Percentiles rank a stretch among this genome's conserved stretches.
These are phyloP conservation scores for Sugiyamaella paludigena DNA, from an alignment of 1,139 yeast genomes.

Conservation along the genomic window DNA sequence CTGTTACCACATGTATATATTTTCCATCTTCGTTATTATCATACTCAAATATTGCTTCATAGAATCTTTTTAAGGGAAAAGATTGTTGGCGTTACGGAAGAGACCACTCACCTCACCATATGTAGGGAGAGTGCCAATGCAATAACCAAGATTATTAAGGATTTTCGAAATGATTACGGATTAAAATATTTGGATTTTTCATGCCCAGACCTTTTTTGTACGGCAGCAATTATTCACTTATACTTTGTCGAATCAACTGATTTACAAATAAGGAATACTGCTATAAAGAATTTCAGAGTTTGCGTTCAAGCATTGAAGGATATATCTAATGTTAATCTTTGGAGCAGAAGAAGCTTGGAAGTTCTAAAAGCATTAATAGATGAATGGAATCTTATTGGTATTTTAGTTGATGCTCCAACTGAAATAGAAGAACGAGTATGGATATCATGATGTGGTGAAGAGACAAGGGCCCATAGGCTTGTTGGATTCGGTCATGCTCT, in stretches of 20 bases:
- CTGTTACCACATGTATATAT: slow-evolving; percentile 17
- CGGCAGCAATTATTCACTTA: slow-evolving; percentile 19
- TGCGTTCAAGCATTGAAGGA: not conserved
- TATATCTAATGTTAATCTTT: not conserved
- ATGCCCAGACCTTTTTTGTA: slow-evolving; percentile 15
- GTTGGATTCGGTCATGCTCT: too few species aligned
- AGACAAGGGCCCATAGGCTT: too few species aligned
- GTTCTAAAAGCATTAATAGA: not conserved
- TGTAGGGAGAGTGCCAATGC: slow-evolving; percentile 16
- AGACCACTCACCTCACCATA: slow-evolving; percentile 11
- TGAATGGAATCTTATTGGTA: not conserved
- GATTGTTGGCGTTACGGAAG: slow-evolving; percentile 8
- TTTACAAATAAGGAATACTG: slow-evolving; percentile 9
- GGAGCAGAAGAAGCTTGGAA: not conserved
- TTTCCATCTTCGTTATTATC: slow-evolving; percentile 16
- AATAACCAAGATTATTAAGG: slow-evolving; percentile 14
- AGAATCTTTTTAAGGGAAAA: slow-evolving; percentile 12
- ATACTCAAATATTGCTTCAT: slow-evolving; percentile 13
- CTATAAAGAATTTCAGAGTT: not conserved
- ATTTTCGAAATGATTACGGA: slow-evolving; percentile 12
- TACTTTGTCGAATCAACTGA: slow-evolving; percentile 6
- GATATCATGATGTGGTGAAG: too few species aligned
- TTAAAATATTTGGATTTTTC: slow-evolving; percentile 13
- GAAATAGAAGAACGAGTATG: too few species aligned
- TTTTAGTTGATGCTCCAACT: not conserved